Evolutionary conservation across 495 filamentous ascomycete species (phyloP).

Genomic region (Aspergillus nanangensis): DNA sequence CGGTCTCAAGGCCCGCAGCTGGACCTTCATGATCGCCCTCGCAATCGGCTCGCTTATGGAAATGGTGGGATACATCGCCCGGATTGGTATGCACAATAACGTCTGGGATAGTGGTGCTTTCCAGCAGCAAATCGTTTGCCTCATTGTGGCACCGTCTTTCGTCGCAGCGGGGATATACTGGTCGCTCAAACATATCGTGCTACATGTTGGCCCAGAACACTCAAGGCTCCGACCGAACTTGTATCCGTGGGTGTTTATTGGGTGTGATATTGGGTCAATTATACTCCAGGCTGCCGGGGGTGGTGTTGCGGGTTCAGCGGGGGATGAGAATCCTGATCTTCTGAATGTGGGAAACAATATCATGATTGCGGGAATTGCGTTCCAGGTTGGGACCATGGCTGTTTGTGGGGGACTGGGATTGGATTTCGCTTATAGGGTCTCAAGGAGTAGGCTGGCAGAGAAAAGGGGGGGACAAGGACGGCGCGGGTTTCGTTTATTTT

Average conservation of each 20-base stretch:
- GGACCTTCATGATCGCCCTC: conserved; percentile 23
- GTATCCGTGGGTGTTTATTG: neutral
- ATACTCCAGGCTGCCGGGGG: neutral
- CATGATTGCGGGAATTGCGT: conserved; percentile 1
- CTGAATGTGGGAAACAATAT: neutral
- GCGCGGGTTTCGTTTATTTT: no score
- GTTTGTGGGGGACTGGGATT: neutral
- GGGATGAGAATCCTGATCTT: neutral
- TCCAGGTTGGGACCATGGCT: neutral
- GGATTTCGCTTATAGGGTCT: no score
- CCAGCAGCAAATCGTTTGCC: conserved; percentile 50
- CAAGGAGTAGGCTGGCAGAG: no score
- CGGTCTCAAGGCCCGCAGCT: conserved; percentile 33
- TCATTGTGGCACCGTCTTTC: conserved; percentile 54
- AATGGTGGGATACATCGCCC: conserved; percentile 47
- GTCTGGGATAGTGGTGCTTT: conserved; percentile 44
- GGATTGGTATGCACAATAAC: conserved; percentile 41
- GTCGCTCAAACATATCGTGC: neutral
- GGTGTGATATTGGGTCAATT: neutral
- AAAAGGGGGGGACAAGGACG: no score
- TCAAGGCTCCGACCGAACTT: neutral
- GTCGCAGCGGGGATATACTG: conserved; percentile 57
- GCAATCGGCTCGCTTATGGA: conserved; percentile 24
- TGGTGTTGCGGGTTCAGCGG: neutral
- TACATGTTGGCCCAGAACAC: neutral